Base-by-base conservation (phyloP, 2,329 filamentous ascomycete genomes). In the Aschersonia sp. region DNA sequence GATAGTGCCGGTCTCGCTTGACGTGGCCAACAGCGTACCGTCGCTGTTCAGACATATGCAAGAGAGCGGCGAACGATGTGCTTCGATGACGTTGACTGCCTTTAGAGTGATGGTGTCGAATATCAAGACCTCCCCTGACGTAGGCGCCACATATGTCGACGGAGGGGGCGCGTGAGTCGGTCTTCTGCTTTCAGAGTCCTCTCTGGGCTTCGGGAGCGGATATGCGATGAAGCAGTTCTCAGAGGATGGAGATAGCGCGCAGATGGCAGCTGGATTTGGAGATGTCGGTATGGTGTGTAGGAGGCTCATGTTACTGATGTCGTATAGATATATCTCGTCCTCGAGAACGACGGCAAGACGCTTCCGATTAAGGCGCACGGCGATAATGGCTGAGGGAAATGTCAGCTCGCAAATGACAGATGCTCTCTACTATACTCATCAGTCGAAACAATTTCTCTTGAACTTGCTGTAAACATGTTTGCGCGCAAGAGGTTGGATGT, bases 331-430 rank as follows among this genome's bases (percentile, higher is more conserved):
- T 52, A 97, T 94, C 62, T 95, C 85, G 58, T 95, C 89, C 63
- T 98, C 92, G 49, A 97, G 75, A 10, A 97, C 83, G 32, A 98
- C 89, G 9, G 92, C 88, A 30, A 98, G 76, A 40, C 92, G 82
- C 65, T 96, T 97, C 55, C 92, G 79, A 65, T 98, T 98, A 58
- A 98, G 73, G 54, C 89, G 85, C 50, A 98, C 88, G 28, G 91
- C 89, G 41, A 97, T 78, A 9, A 98, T 89, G 45, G 89, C 89
- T n/a, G 89, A 94, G 9, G 91, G 91, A 58, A 98, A 98, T 3
- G 91, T 97, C 61, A 98, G 85, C 66, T 98, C 92, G 77, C 92
- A 98, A 64, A 98, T 97, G 51, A 94, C 86, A 42, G 91, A 82
- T 2, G 75, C 75, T 55, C 79, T 72, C 75, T 82, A 52, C 44